Percentiles rank a stretch among this genome's conserved stretches.
phyloP scores from a whole-genome alignment of 2,329 filamentous ascomycete genomes.

The Microcera coccophila region DNA sequence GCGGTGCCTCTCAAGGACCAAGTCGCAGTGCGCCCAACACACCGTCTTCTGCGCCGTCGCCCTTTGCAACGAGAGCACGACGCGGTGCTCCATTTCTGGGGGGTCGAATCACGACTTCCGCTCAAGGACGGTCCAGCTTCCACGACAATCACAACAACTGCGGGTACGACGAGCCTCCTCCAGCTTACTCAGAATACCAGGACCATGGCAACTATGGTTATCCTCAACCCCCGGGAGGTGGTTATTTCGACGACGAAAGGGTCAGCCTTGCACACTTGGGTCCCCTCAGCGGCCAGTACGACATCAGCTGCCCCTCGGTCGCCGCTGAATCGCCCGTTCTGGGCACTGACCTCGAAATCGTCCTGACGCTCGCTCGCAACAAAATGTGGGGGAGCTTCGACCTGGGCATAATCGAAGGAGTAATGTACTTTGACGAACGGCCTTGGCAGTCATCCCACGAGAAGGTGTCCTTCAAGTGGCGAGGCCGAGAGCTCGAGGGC shows the following conservation, averaged over 20 bases:
- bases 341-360: slow-evolving; percentile 28
- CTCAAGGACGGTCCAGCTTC: not conserved
- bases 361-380: slow-evolving; percentile 37
- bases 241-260: slow-evolving; percentile 1
- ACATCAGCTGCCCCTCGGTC: slow-evolving; percentile 29
- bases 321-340: slow-evolving; percentile 23
- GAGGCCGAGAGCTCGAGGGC: slow-evolving; percentile 32
- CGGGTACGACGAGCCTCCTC: slow-evolving; percentile 11
- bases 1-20: slow-evolving; percentile 8
- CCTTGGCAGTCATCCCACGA: slow-evolving; percentile 31
- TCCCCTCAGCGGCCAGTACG: slow-evolving; percentile 45
- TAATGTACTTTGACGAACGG: slow-evolving; percentile 39
- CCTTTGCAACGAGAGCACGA: slow-evolving; percentile 19
- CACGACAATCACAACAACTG: not conserved
- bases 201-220: no score
- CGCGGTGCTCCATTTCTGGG: slow-evolving; percentile 21
- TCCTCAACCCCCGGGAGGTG: no score
- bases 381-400: slow-evolving; percentile 46
- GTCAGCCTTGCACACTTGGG: slow-evolving; percentile 28
- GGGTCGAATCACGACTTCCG: slow-evolving; percentile 19
- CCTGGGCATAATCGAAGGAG: slow-evolving; percentile 38
- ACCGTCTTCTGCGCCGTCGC: not conserved
- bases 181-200: slow-evolving; percentile 13
- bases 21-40: slow-evolving; percentile 1
- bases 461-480: slow-evolving; percentile 32